These are phyloP conservation scores for Bruguiera parviflora DNA, from an alignment of 345 rosid genomes.

Conservation along the genomic window DNA sequence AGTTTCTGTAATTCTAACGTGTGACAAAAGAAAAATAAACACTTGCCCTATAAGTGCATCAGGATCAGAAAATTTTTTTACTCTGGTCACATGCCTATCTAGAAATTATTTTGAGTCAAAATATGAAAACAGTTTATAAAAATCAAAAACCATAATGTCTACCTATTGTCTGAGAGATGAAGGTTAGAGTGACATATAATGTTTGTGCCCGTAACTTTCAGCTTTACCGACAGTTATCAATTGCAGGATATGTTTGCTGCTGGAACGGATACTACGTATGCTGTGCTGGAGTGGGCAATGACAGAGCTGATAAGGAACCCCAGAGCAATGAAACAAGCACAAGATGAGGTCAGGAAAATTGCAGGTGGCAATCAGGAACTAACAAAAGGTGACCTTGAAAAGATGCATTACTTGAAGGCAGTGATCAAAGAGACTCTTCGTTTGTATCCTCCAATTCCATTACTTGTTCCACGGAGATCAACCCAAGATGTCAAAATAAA, in stretches of 20 bases:
- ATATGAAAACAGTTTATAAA: no score
- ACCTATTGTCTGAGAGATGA: background rate
- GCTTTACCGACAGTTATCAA: background rate
- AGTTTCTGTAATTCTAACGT: no score
- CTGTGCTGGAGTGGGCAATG: conserved; percentile 43
- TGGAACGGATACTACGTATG: conserved; percentile 37
- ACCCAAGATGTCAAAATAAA: conserved; percentile 23
- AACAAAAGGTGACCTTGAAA: conserved; percentile 13
- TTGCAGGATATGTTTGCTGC: conserved; percentile 34
- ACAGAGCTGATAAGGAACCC: conserved; percentile 39
- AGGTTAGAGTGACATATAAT: background rate
- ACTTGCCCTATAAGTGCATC: no score
- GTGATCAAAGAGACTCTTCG: conserved; percentile 41
- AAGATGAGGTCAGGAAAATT: conserved; percentile 21
- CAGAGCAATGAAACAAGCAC: conserved; percentile 18
- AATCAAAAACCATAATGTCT: no score
- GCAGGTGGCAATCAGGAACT: background rate
- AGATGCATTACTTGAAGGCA: conserved; percentile 32
- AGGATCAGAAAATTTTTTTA: no score
- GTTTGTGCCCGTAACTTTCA: background rate
- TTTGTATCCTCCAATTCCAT: conserved; percentile 37
- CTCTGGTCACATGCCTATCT: no score
- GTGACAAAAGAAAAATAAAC: no score
- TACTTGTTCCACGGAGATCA: conserved; percentile 30
- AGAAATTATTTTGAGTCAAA: no score